phyloP scores from a whole-genome alignment of 2,329 filamentous ascomycete species.

The Fusarium xyrophilum region DNA sequence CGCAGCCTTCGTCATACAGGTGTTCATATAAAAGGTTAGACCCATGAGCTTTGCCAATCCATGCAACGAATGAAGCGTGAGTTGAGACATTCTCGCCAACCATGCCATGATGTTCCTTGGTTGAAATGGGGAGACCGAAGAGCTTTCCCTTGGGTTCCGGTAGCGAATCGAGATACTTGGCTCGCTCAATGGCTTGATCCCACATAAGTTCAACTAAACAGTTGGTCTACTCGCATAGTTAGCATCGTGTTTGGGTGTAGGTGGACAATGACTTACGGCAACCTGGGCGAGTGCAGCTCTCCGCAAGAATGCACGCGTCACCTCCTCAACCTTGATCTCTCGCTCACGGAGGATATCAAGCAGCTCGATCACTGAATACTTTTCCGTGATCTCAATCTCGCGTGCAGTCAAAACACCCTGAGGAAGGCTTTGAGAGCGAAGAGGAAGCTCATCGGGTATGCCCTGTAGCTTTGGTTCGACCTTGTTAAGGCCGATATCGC shows the following conservation, averaged over 20 bases:
- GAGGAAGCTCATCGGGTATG: slow-evolving; percentile 30
- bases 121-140: slow-evolving; percentile 47
- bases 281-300: slow-evolving; percentile 39
- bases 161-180: slow-evolving; percentile 45
- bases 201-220: slow-evolving; percentile 47
- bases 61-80: slow-evolving; percentile 41
- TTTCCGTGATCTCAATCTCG: slow-evolving; percentile 43
- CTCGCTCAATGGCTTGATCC: slow-evolving; percentile 47
- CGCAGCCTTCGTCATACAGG: slow-evolving; percentile 43
- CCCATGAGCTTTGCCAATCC: slow-evolving; percentile 45
- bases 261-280: slow-evolving; percentile 20
- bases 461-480: slow-evolving; percentile 39
- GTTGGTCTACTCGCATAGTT: slow-evolving; percentile 37
- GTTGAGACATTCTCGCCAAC: slow-evolving; percentile 43
- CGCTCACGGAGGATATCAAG: slow-evolving; percentile 27
- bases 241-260: too few species aligned
- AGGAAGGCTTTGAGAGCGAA: slow-evolving; percentile 37
- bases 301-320: slow-evolving; percentile 39
- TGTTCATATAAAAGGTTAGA: slow-evolving; percentile 45
- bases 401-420: slow-evolving; percentile 33
- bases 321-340: slow-evolving; percentile 39
- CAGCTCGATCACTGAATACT: slow-evolving; percentile 36
- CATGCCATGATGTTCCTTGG: slow-evolving; percentile 49
- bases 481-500: slow-evolving; percentile 38
- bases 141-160: slow-evolving; percentile 45